Base-by-base conservation (phyloP, 2,329 filamentous ascomycete genomes). In the Neofusicoccum ribis region DNA sequence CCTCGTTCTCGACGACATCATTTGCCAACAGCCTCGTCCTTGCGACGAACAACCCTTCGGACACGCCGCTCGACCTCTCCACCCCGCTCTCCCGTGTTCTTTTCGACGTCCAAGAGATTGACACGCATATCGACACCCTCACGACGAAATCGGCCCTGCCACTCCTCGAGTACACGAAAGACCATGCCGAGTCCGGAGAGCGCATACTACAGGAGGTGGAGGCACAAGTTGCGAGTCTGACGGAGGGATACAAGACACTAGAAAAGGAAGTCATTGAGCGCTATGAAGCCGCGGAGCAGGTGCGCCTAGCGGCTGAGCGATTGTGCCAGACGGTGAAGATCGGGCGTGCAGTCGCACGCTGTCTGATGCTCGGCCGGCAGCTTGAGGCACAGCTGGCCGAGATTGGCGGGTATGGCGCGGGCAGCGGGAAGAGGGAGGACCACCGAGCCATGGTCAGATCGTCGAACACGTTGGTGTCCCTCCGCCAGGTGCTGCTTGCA, bases 101-200 rank as follows among this genome's bases (percentile, higher is more conserved):
- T 6, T 99, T 99, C 79, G 95, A 99, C 78, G 89, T 95, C 3
- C 95, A 98, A 76, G 95, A 98, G 79, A 90, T 99, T 69, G 94
- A 98, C 79, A 96, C 93, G 0, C 93, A 96, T 75, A 97, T 99
- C 68, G 92, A 99, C 77, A 86, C 87, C 3, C 85, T 98, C 46
- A 96, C 94, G 5, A 95, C 93, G 2, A 89, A 91, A 68, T 91
- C 89, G 34, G 93, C 95, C 2, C 81, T 94, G 0, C 91, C 93
- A 0, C 84, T 99, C 34, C 85, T 99, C 20, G 82, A 88, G 36
- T 86, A 97, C 77, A 96, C 93, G 3, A 84, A 88, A 67, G 81
- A 86, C 49, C 91, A 95, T 76, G 91, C 88, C 14, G 84, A 87
- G 37, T 88, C 92, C 2, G 92, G 91, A 69, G 84, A 85, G 60